Base-by-base conservation (phyloP, 2,329 filamentous ascomycete species). In the Penicillium sp. region DNA sequence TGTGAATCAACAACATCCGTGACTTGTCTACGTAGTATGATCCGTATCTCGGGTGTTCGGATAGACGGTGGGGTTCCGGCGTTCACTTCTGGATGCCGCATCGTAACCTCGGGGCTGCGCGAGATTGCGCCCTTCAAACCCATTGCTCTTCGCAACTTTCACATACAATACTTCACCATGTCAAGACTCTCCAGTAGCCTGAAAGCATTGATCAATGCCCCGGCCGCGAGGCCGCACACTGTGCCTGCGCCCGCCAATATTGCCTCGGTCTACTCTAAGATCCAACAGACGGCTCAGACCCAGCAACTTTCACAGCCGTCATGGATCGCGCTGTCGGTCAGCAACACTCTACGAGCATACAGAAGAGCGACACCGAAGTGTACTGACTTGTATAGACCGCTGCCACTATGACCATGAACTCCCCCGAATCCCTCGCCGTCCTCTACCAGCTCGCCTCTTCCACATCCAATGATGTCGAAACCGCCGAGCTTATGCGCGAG, bases 341-440 rank as follows among this genome's bases (percentile, higher is more conserved):
- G 78, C 56, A 13, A 26, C 11, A 24, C 14, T 24, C 33, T 10
- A 5, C 3, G 1, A 3, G 10, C 5, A 11, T 0, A 2, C 3
- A 21, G 29, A 33, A 46, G 48, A 16, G 16, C 26, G 5, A 29
- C 8, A 26, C 5, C 3, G 5, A 6, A 11, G 16, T 31, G n/a
- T 16, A n/a, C 31, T 33, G 49, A 26, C 39, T 55, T 3, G 9
- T 22, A n/a, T 13, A 91, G 87, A 89, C 90, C 1, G 91, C 90
- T 31, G 87, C 90, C 19, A 91, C 90, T 1, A 90, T 93, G 77
- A 95, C 91, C 1, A 86, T 95, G 79, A 95, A 96, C 78, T 92
- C 90, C 1, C 90, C 90, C 24, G 88, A 90, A 56, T 89, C 90
- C 50, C 60, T 66, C 14, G 41, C 58, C 31, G 58, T 56, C 21